Conservation (phyloP, 2,329 filamentous ascomycete species). For the Neofusicoccum umdonicola region DNA sequence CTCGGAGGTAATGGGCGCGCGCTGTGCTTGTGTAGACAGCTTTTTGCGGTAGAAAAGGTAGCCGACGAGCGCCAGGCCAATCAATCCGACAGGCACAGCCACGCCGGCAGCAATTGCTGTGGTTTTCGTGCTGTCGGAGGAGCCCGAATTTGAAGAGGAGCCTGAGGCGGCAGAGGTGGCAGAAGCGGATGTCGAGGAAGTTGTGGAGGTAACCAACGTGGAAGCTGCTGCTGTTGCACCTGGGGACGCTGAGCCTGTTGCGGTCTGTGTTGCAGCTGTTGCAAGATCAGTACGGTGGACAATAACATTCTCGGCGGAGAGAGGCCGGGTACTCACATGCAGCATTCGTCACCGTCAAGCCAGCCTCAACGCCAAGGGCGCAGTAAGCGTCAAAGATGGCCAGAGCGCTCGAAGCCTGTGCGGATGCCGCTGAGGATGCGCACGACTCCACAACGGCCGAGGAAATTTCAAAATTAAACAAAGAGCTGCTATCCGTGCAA, state of each 20-base stretch:
- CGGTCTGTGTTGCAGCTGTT: neutral
- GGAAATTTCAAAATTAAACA: neutral
- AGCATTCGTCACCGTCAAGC: neutral
- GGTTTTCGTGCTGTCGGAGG: neutral
- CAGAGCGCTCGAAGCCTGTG: neutral
- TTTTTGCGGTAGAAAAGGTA: slow-evolving; percentile 5
- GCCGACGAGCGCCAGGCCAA: neutral
- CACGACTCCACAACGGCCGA: neutral
- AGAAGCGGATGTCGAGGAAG: neutral
- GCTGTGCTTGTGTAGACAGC: neutral
- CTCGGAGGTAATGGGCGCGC: too few relatives aligned
- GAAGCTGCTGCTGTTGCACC: neutral
- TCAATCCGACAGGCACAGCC: neutral
- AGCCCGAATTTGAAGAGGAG: neutral
- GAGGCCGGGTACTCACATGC: neutral
- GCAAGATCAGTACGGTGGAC: too few relatives aligned
- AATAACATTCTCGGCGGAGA: neutral
- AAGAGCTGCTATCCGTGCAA: neutral
- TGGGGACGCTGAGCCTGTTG: too few relatives aligned
- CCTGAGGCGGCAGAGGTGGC: neutral
- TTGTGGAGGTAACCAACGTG: neutral
- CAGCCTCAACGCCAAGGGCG: neutral
- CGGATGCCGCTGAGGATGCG: neutral
- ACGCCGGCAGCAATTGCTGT: neutral
- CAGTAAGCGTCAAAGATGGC: neutral